Percentiles rank a stretch among this genome's conserved stretches.
These are phyloP conservation scores for Coemansia sp. DNA, from an alignment of 192 early-diverging fungal genomes.

Conservation along the genomic window DNA sequence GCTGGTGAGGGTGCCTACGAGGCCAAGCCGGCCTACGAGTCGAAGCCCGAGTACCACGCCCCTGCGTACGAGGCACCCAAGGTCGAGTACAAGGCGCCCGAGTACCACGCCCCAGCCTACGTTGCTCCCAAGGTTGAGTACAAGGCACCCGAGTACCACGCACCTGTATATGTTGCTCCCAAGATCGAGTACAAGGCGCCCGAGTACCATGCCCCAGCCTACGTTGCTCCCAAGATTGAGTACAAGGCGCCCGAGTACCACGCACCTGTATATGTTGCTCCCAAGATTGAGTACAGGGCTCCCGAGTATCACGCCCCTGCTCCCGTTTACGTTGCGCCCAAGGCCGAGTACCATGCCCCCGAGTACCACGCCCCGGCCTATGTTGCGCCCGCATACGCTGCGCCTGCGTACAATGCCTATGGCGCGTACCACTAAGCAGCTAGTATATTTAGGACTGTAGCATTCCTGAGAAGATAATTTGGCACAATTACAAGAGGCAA, in stretches of 20 bases:
- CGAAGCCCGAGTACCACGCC: constrained; percentile 10
- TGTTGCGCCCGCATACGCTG: constrained; percentile 3
- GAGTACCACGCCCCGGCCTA: constrained; percentile 18
- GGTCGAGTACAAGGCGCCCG: constrained; percentile 9
- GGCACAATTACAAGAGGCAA: neutral
- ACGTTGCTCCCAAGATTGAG: constrained; percentile 8
- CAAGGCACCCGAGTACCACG: constrained; percentile 11
- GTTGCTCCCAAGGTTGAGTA: constrained; percentile 9
- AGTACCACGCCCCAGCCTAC: constrained; percentile 6
- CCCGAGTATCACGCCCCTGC: constrained; percentile 3
- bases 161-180: neutral
- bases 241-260: neutral
- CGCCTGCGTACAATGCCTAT: constrained; percentile 5
- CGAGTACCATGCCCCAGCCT: constrained; percentile 7
- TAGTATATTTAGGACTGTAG: neutral
- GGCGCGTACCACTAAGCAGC: neutral
- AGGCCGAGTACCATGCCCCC: neutral
- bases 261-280: neutral
- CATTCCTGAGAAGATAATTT: neutral
- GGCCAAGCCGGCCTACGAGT: constrained; percentile 15
- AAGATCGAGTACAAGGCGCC: constrained; percentile 9
- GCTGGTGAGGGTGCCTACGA: constrained; percentile 20
- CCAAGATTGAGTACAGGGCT: constrained; percentile 8
- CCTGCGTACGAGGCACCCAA: constrained; percentile 8
- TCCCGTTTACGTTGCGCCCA: constrained; percentile 3